These are phyloP conservation scores for Rubia balearica DNA, from an alignment of 305 asterid genomes.

Conservation along the genomic window DNA sequence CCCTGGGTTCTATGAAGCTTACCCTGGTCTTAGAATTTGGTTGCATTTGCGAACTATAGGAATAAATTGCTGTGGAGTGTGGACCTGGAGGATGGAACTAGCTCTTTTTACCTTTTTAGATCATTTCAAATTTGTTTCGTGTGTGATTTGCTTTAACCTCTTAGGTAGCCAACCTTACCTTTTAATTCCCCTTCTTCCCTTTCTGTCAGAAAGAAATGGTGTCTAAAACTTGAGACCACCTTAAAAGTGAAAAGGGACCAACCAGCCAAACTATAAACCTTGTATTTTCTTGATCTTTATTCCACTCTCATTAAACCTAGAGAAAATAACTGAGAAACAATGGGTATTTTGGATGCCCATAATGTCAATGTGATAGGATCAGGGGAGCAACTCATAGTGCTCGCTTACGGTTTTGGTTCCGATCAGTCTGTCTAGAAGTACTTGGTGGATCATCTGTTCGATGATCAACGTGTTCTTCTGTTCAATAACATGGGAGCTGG, in stretches of 20 bases:
- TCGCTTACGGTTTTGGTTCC: background rate
- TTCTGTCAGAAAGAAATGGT: background rate
- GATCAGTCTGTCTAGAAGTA: background rate
- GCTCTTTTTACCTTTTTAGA: background rate
- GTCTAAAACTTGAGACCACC: background rate
- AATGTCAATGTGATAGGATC: background rate
- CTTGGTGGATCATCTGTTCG: background rate
- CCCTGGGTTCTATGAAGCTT: background rate
- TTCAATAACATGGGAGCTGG: background rate
- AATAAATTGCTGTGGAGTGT: too few species aligned
- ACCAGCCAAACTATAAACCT: background rate
- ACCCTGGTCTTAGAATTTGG: background rate
- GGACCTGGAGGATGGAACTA: background rate
- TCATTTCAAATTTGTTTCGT: background rate
- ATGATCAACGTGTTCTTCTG: background rate
- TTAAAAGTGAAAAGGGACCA: background rate
- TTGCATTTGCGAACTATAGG: too few species aligned
- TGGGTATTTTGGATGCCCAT: background rate
- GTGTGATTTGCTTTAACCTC: background rate
- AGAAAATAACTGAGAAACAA: background rate
- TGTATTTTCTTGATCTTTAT: too few species aligned
- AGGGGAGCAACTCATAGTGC: background rate
- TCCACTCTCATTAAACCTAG: background rate
- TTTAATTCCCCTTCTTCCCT: background rate
- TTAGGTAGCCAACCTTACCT: background rate